Percentiles rank a stretch among this genome's conserved stretches.
These are phyloP conservation scores for Seminavis robusta DNA, from an alignment of 108 stramenopile species.

Conservation along the genomic window DNA sequence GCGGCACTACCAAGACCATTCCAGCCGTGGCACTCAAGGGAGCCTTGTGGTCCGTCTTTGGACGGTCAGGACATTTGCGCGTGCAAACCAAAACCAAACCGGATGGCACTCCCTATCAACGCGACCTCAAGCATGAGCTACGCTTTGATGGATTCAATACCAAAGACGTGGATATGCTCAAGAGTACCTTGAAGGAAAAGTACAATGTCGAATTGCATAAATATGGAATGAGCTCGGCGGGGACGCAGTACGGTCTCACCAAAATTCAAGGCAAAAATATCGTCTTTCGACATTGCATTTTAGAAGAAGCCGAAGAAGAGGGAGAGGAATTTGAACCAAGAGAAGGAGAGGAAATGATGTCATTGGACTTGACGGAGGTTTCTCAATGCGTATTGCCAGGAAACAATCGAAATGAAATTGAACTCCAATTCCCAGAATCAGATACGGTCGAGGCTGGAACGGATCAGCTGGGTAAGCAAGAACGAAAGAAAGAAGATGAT, in stretches of 20 bases:
- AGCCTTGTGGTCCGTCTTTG: constrained; percentile 83
- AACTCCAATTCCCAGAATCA: constrained; percentile 86
- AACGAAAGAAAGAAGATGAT: not conserved
- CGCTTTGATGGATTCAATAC: constrained; percentile 84
- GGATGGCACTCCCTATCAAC: constrained; percentile 5
- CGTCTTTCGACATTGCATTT: constrained; percentile 73
- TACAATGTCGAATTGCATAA: constrained; percentile 52
- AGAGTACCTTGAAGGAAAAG: constrained; percentile 32
- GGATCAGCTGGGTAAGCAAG: constrained; percentile 59
- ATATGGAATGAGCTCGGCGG: constrained; percentile 65
- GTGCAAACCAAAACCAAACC: constrained; percentile 34
- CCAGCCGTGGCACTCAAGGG: constrained; percentile 35
- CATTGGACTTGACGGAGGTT: constrained; percentile 80
- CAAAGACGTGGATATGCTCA: constrained; percentile 49
- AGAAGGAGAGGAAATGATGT: constrained; percentile 81
- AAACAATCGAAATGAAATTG: constrained; percentile 89
- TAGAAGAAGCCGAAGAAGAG: constrained; percentile 84
- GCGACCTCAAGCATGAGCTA: constrained; percentile 42
- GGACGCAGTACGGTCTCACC: constrained; percentile 75
- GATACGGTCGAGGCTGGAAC: constrained; percentile 86
- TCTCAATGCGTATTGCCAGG: constrained; percentile 87
- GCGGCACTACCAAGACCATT: constrained; percentile 39
- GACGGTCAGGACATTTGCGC: constrained; percentile 69
- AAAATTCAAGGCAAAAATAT: constrained; percentile 65
- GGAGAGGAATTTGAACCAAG: constrained; percentile 85